Evolutionary conservation across 2,329 filamentous ascomycete genomes (phyloP).

Genomic region (Aspergillus intermedius): DNA sequence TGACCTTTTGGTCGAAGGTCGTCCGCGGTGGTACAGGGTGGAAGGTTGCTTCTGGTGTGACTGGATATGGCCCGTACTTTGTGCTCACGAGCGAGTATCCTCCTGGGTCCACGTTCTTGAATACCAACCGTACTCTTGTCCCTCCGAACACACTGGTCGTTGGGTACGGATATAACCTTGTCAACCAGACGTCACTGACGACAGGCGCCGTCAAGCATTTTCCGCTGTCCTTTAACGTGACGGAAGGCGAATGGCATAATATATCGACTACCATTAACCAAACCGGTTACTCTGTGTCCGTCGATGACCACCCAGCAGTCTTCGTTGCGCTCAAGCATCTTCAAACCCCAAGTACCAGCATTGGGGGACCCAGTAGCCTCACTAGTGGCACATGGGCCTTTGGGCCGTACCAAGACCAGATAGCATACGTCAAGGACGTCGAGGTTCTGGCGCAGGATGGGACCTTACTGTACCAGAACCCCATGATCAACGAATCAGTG

Average conservation of each 20-base stretch:
- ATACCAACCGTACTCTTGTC: conserved; percentile 2
- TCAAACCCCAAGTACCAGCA: neutral
- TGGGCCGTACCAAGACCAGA: conserved; percentile 15
- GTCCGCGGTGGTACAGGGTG: conserved; percentile 10
- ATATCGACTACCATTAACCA: conserved; percentile 6
- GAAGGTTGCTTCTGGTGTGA: conserved; percentile 8
- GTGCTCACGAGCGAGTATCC: conserved; percentile 9
- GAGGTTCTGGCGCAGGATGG: conserved; percentile 9
- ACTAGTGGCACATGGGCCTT: conserved; percentile 7
- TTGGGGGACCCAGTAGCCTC: neutral
- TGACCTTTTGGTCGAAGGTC: conserved; percentile 11
- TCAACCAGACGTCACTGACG: conserved; percentile 4
- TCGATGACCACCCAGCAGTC: neutral
- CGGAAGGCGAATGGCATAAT: conserved; percentile 13
- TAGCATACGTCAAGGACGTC: conserved; percentile 9
- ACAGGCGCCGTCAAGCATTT: conserved; percentile 2
- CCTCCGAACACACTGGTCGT: conserved; percentile 5
- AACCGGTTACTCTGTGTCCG: conserved; percentile 6
- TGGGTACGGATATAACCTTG: conserved; percentile 5
- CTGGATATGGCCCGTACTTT: conserved; percentile 13
- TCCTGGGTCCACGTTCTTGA: conserved; percentile 1
- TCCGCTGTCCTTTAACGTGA: neutral
- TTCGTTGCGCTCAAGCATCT: neutral
- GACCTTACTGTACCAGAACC: conserved; percentile 10
- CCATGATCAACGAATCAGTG: conserved; percentile 3